Conservation (phyloP, 2,329 filamentous ascomycete species). For the Paecilomyces dactylethromorphus region DNA sequence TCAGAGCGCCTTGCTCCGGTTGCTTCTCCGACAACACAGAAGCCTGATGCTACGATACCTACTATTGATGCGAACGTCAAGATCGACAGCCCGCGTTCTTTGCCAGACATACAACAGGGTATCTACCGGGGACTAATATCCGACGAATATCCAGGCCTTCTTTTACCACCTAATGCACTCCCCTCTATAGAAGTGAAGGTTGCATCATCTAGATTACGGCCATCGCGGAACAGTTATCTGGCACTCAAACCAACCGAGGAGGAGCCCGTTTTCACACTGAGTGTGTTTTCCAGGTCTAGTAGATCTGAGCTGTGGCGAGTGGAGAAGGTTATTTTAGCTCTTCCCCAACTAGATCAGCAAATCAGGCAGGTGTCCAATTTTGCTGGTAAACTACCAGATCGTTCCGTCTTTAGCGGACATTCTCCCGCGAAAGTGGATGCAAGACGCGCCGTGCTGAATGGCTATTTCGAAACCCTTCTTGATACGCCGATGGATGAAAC, state of each 20-base stretch:
- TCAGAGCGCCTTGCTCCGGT: slow-evolving; percentile 53
- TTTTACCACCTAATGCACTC: slow-evolving; percentile 82
- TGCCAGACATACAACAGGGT: slow-evolving; percentile 28
- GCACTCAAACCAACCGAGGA: slow-evolving; percentile 76
- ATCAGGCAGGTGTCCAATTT: slow-evolving; percentile 70
- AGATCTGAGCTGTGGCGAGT: slow-evolving; percentile 75
- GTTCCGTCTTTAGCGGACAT: slow-evolving; percentile 81
- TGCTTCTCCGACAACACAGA: slow-evolving; percentile 38
- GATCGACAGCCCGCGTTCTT: slow-evolving; percentile 26
- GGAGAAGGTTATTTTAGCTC: slow-evolving; percentile 80
- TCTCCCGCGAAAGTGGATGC: slow-evolving; percentile 90
- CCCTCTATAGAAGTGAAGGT: slow-evolving; percentile 80
- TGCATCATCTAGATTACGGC: slow-evolving; percentile 89
- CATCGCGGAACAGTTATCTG: slow-evolving; percentile 78
- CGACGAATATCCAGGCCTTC: slow-evolving; percentile 77
- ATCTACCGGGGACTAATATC: slow-evolving; percentile 74
- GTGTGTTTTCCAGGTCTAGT: slow-evolving; percentile 66
- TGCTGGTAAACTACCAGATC: slow-evolving; percentile 71
- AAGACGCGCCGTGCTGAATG: slow-evolving; percentile 69
- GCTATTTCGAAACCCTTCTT: slow-evolving; percentile 78
- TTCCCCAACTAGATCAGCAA: slow-evolving; percentile 75
- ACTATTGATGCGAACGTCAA: slow-evolving; percentile 31
- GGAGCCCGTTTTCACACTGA: slow-evolving; percentile 88
- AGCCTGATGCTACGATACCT: slow-evolving; percentile 16
- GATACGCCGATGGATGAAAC: slow-evolving; percentile 73